Conservation (phyloP, 192 early-diverging fungal species). For the Backusella circina region DNA sequence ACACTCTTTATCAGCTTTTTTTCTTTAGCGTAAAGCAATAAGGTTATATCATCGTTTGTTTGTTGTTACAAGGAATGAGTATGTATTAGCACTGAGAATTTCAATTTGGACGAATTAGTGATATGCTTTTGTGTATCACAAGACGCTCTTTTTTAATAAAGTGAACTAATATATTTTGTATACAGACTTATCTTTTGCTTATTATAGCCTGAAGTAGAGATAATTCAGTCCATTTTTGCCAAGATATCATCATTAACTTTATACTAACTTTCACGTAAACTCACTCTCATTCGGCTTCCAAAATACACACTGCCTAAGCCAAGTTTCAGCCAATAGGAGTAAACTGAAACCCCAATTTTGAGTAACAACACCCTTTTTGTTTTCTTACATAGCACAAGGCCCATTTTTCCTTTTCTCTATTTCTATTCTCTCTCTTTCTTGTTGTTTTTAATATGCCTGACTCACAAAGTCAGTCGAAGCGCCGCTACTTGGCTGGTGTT, state of each 20-base stretch:
- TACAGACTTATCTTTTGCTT: background rate
- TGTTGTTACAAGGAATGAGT: background rate
- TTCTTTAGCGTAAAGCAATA: background rate
- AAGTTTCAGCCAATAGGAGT: background rate
- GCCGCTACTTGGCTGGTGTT: slow-evolving; percentile 61
- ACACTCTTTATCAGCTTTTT: background rate
- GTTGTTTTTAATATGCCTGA: slow-evolving; percentile 3
- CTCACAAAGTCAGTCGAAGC: background rate
- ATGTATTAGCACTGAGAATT: background rate
- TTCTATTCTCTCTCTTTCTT: background rate
- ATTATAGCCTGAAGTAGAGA: background rate
- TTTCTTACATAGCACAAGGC: background rate
- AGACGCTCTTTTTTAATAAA: background rate
- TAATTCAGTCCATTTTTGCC: no score
- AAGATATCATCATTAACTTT: no score
- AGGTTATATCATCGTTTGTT: background rate
- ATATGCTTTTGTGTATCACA: background rate
- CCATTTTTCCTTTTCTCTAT: background rate
- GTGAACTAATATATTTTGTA: background rate
- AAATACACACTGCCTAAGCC: background rate
- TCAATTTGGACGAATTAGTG: background rate
- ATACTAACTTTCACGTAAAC: no score
- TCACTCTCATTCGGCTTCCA: no score
- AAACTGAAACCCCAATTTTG: background rate
- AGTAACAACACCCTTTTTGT: background rate